Evolutionary conservation across 257 asterid species (phyloP), one percentile per base, ranked within the genome.

Genomic region (Solanum tacnaense): DNA sequence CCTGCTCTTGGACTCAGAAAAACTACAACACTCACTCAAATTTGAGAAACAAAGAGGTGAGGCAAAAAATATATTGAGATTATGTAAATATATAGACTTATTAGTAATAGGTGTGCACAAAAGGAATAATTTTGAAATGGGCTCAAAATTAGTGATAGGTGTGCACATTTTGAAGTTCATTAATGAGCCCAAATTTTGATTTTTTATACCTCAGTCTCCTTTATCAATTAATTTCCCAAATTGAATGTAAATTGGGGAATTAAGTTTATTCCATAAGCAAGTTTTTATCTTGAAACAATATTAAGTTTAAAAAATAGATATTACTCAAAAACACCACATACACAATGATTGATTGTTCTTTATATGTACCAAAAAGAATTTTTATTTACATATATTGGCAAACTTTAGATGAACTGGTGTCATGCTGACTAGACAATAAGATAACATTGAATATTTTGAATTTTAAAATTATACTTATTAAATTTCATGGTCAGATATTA

Each of bases 41-140:
- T 70, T 85, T 39, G 38, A 83, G 85, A 79, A 87, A 88, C n/a
- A 70, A 75, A 81, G 84, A 75, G 83, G 85, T 13, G 67, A 39
- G 85, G 38, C 39, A 38, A 79, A 38, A 41, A 68, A 39, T 58
- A 38, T 73, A 85, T 34, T 85, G 56, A 75, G 34, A 38, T 25
- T 13, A 74, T 74, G 9, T 12, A 11, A 12, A 6, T 13, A 36
- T 21, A 21, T 75, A 75, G 13, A 36, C n/a, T 34, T 34, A 32
- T 9, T 34, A 49, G 62, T 20, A 4, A 20, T 2, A 52, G 23
- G 25, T 23, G 76, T 32, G 52, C 76, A 70, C 15, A 74, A 20
- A 74, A 74, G 16, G 31, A 21, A 60, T 74, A 74, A 13, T 21
- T 35, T 76, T 38, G 34, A 38, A 38, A 76, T 76, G 84, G 35